Conservation (phyloP, 495 filamentous ascomycete species). For the Cercophora sp. region DNA sequence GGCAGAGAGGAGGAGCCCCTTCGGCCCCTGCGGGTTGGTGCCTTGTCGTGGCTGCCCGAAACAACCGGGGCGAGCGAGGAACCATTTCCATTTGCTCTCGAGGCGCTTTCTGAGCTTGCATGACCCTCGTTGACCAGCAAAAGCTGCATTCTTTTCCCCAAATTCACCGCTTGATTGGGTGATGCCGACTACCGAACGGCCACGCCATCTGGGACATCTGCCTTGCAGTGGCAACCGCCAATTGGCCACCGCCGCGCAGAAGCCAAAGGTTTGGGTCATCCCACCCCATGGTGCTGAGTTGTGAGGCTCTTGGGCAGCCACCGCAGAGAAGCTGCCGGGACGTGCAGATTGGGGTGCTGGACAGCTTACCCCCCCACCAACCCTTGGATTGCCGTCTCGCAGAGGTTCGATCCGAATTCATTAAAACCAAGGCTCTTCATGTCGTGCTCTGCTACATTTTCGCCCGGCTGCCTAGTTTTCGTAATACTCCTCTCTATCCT, state of each 20-base stretch:
- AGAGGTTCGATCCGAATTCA: too few species aligned
- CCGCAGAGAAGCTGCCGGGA: not conserved
- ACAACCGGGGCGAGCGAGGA: not conserved
- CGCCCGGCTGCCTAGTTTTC: too few species aligned
- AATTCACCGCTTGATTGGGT: constrained; percentile 3
- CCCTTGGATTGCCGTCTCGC: not conserved
- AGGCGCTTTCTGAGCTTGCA: not conserved
- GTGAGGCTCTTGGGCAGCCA: constrained; percentile 6
- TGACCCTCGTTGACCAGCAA: not conserved
- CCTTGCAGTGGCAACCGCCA: constrained; percentile 4
- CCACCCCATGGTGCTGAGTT: not conserved
- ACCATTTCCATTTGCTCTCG: not conserved
- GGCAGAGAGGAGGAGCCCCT: too few species aligned
- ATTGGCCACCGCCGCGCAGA: not conserved
- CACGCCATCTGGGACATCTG: constrained; percentile 1
- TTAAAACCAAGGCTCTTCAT: too few species aligned
- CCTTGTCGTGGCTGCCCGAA: not conserved
- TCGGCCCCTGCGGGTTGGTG: too few species aligned
- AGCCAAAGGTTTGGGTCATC: too few species aligned
- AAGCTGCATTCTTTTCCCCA: not conserved
- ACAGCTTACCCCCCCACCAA: not conserved
- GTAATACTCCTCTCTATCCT: not conserved
- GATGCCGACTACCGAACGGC: not conserved
- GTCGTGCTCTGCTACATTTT: too few species aligned
- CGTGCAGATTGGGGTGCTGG: not conserved